Conservation (phyloP, 2,329 filamentous ascomycete genomes). For the Microcera coccophila region DNA sequence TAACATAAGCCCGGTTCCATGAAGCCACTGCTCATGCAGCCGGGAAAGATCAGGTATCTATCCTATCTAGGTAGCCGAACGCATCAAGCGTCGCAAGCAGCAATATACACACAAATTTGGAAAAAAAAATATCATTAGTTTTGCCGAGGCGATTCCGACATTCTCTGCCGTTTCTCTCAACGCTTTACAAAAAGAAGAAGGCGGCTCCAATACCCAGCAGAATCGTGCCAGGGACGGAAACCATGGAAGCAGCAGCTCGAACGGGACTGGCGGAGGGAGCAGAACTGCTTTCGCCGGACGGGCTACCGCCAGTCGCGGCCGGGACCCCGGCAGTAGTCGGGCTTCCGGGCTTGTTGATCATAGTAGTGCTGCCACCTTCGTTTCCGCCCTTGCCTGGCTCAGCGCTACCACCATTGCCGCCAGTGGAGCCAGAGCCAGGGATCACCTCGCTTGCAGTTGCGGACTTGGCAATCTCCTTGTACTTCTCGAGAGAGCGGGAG, state of each 20-base stretch:
- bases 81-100: conserved; percentile 1
- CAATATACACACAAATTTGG: conserved; percentile 8
- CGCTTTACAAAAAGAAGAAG: conserved; percentile 39
- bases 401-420: conserved; percentile 10
- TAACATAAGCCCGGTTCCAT: too few relatives aligned
- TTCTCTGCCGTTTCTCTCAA: not conserved
- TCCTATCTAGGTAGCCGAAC: too few relatives aligned
- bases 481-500: conserved; percentile 48
- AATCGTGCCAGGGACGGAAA: conserved; percentile 40
- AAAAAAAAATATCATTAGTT: conserved; percentile 22
- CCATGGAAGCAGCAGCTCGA: conserved; percentile 24
- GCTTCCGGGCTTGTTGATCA: too few relatives aligned
- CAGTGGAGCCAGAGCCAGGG: conserved; percentile 20
- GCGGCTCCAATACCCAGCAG: conserved; percentile 42
- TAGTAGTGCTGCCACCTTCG: too few relatives aligned
- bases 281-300: conserved; percentile 19
- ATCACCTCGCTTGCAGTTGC: conserved; percentile 28
- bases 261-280: conserved; percentile 13
- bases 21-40: too few relatives aligned
- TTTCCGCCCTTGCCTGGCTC: conserved; percentile 19
- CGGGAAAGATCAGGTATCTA: too few relatives aligned
- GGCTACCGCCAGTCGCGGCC: conserved; percentile 16
- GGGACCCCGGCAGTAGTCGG: too few relatives aligned
- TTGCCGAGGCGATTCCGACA: conserved; percentile 5
- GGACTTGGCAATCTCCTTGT: conserved; percentile 39